These are phyloP conservation scores for Talaromyces sp. DNA, from an alignment of 2,329 filamentous ascomycete genomes.

Conservation along the genomic window DNA sequence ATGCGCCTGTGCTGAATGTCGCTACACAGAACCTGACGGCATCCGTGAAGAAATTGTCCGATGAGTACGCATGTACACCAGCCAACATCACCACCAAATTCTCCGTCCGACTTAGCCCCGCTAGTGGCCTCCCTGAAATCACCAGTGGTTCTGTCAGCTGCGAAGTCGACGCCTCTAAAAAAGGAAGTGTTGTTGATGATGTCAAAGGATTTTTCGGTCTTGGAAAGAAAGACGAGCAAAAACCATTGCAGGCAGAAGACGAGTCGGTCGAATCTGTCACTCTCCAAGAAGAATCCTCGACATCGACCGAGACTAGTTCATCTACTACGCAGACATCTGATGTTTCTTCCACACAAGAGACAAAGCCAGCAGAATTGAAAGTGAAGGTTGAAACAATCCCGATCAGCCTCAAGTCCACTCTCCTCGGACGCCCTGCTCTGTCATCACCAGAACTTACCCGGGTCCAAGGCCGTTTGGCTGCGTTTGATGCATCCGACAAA, in stretches of 20 bases:
- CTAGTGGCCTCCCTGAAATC: constrained; percentile 77
- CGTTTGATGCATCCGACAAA: constrained; percentile 81
- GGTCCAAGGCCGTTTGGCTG: constrained; percentile 67
- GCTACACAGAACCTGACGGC: constrained; percentile 81
- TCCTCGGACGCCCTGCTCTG: constrained; percentile 36
- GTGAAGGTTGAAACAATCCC: constrained; percentile 49
- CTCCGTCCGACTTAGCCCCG: constrained; percentile 62
- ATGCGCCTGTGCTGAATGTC: constrained; percentile 61
- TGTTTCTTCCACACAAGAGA: constrained; percentile 44
- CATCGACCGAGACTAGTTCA: constrained; percentile 39
- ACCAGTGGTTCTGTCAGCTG: constrained; percentile 74
- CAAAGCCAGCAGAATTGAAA: constrained; percentile 32
- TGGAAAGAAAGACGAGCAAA: constrained; percentile 78
- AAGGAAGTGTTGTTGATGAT: constrained; percentile 80
- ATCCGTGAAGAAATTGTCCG: constrained; percentile 70
- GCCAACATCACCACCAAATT: constrained; percentile 77
- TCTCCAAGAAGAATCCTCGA: constrained; percentile 36
- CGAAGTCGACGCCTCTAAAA: constrained; percentile 66
- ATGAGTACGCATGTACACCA: constrained; percentile 70
- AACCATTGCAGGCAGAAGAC: constrained; percentile 60
- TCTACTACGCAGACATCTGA: constrained; percentile 43
- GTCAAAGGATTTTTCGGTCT: constrained; percentile 97
- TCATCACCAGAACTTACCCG: constrained; percentile 34
- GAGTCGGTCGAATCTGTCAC: constrained; percentile 45
- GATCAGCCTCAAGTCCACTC: constrained; percentile 46